Base-by-base conservation (phyloP, 495 filamentous ascomycete genomes). In the Neurospora sp. region DNA sequence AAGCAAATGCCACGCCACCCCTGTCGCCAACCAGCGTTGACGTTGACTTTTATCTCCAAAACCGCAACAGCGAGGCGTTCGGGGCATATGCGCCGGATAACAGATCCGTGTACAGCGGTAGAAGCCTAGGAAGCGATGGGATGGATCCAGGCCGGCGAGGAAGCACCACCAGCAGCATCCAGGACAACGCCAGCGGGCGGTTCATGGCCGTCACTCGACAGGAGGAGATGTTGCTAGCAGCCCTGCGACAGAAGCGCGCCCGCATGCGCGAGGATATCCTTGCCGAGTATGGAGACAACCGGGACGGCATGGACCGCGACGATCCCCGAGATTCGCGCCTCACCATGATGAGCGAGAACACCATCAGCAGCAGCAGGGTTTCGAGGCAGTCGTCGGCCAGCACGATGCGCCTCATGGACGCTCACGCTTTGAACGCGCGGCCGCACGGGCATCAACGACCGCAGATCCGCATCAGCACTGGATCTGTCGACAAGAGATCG, bases 151-250 rank as follows among this genome's bases (percentile, higher is more conserved):
- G 68, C 14, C 72, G 75, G 31, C 75, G 77, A 12, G 69, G 72
- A 40, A 79, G 78, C 65, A 48, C 73, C 7, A n/a, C 72, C 41
- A 79, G 73, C 74, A 78, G 79, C 61, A 70, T 76, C 39, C 48
- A 76, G 38, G 81, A 84, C 40, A 71, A 72, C 31, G 74, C 77
- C 37, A 85, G 86, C 74, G 91, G 88, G 69, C 89, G 90, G 44
- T 84, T 96, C 46, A 96, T 97, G 88, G 91, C 92, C 1, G 93
- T 97, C 69, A 97, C 93, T 0, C 86, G 89, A 70, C 93, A 97
- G 80, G 94, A 97, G 78, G 91, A 94, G 77, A 88, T 91, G 78
- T 83, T 97, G 7, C 83, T 97, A 9, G 91, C 93, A 74, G 91
- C 92, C 16, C 90, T 97, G 86, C 86, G 94, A 41, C 81, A 88